Conservation (phyloP, 1,284 basidiomycete species). For the Trichosporon coremiiforme region DNA sequence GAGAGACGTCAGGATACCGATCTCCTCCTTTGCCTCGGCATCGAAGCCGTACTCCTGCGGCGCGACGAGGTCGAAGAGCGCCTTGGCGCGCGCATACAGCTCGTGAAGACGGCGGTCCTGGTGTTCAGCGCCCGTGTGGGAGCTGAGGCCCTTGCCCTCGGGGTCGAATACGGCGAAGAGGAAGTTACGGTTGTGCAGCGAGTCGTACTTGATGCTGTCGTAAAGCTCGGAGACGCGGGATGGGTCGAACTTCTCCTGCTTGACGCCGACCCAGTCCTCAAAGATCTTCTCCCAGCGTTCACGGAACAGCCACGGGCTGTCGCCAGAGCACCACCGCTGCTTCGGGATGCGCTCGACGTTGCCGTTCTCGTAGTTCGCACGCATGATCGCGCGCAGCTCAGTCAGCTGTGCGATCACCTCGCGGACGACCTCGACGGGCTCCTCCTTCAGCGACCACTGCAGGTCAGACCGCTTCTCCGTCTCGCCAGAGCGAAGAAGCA, state of each 20-base stretch:
- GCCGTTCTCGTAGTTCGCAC: constrained; percentile 81
- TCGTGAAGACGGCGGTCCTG: constrained; percentile 68
- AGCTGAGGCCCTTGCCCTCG: constrained; percentile 63
- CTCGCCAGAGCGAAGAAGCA: constrained; percentile 85
- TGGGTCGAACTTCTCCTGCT: constrained; percentile 98
- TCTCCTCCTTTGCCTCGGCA: constrained; percentile 74
- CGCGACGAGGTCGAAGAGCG: constrained; percentile 91
- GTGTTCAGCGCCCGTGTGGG: constrained; percentile 47
- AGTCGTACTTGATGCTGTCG: constrained; percentile 85
- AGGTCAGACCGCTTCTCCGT: constrained; percentile 89
- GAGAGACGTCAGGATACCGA: constrained; percentile 91
- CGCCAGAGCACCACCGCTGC: constrained; percentile 94
- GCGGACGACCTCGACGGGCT: constrained; percentile 91
- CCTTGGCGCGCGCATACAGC: constrained; percentile 88
- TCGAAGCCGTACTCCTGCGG: constrained; percentile 96
- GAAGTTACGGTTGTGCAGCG: constrained; percentile 86
- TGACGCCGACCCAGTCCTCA: constrained; percentile 81
- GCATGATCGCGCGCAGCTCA: constrained; percentile 86
- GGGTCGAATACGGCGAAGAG: constrained; percentile 92
- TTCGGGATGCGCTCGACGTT: constrained; percentile 90
- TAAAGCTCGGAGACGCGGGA: constrained; percentile 95
- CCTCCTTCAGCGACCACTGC: constrained; percentile 94
- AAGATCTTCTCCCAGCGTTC: constrained; percentile 99
- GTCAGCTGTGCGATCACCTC: constrained; percentile 89
- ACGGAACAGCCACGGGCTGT: constrained; percentile 93